Base-by-base conservation (phyloP, 2,329 filamentous ascomycete genomes). In the Diplodia mutila region DNA sequence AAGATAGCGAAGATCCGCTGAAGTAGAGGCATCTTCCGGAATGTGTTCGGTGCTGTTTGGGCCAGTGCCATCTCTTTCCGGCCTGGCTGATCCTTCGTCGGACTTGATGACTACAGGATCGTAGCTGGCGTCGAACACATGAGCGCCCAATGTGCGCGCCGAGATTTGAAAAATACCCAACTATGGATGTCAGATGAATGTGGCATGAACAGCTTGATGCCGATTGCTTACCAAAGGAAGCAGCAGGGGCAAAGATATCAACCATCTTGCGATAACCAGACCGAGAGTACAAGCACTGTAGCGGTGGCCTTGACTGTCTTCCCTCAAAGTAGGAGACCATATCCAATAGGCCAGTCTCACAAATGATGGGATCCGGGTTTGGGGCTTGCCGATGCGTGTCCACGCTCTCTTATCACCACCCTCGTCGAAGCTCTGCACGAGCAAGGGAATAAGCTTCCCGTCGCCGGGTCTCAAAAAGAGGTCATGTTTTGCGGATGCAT, bases 261-360 rank as follows among this genome's bases (percentile, higher is more conserved):
- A 57, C 64, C 64, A 66, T 42, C 25, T 57, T 8, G 46, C n/a
- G 9, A 23, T 8, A 12, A 66, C 21, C 9, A 57, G 21, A 9
- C 16, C 1, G 16, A 42, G 27, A 4, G 64, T 29, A 32, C 18
- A 8, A 4, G 12, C 27, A 34, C 14, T n/a, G 9, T 27, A 46
- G 3, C n/a, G 18, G 23, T 7, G 21, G 9, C 14, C 64, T 21
- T 46, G 11, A 21, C n/a, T 42, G 9, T 51, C 64, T 14, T 57
- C 25, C 14, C 12, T 12, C 23, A 48, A 25, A 18, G 46, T 16
- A n/a, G 64, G 25, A 8, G 64, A 66, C 42, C 34, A 66, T 6
- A 51, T 46, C 64, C 64, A 66, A 52, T 66, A 23, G n/a, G 32
- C 21, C 46, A 66, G 12, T 16, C 25, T 51, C 8, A 42, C 34